Conservation (phyloP, 768 basidiomycete genomes). For the Coprinopsis sp. region DNA sequence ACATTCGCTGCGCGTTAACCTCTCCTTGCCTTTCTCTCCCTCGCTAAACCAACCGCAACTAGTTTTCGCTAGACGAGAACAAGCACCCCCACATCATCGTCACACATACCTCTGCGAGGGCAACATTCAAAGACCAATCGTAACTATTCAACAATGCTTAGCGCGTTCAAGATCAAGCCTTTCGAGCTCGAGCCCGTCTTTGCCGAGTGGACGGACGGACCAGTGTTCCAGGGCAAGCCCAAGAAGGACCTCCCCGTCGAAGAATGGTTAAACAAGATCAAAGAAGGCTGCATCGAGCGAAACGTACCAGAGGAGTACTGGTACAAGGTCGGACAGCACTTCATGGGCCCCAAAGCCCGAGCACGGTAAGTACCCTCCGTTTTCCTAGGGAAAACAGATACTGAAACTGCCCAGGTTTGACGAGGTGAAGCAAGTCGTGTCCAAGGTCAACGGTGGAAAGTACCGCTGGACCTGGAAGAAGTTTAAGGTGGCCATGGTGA, state of each 20-base stretch:
- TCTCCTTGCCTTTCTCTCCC: too few species aligned
- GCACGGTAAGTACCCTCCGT: slow-evolving; percentile 33
- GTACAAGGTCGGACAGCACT: slow-evolving; percentile 78
- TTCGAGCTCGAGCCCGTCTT: slow-evolving; percentile 69
- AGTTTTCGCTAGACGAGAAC: too few species aligned
- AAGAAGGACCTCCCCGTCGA: slow-evolving; percentile 68
- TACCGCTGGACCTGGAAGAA: slow-evolving; percentile 85
- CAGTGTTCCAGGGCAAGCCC: slow-evolving; percentile 60
- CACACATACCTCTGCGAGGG: too few species aligned
- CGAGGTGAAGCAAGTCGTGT: slow-evolving; percentile 70
- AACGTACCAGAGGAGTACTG: slow-evolving; percentile 77
- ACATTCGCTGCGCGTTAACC: too few species aligned
- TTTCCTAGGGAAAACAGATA: not conserved
- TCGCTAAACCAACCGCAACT: too few species aligned
- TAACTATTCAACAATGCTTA: slow-evolving; percentile 47
- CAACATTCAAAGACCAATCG: too few species aligned
- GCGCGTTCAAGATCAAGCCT: slow-evolving; percentile 76
- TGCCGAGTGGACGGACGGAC: slow-evolving; percentile 61
- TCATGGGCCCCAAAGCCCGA: slow-evolving; percentile 67
- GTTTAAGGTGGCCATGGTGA: slow-evolving; percentile 72
- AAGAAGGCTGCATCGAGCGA: slow-evolving; percentile 63
- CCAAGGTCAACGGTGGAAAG: slow-evolving; percentile 68
- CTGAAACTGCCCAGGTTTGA: slow-evolving; percentile 36
- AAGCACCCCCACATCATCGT: too few species aligned
- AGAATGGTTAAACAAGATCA: slow-evolving; percentile 70